Conservation (phyloP, 1,284 basidiomycete species). For the Gymnopus androsaceus region DNA sequence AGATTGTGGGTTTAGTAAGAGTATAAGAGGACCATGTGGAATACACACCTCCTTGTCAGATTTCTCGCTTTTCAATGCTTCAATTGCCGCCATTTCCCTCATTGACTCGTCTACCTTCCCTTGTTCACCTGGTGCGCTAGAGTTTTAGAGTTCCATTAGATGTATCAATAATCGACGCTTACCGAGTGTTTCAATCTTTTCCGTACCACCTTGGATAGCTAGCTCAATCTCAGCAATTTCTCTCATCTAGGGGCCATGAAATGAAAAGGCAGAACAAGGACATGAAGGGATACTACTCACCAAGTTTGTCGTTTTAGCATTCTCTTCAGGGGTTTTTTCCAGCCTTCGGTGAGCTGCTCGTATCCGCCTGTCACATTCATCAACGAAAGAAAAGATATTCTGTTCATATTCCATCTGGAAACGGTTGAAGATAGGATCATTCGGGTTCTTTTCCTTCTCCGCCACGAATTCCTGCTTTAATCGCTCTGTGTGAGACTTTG, state of each 20-base stretch:
- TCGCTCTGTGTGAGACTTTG: slow-evolving; percentile 94
- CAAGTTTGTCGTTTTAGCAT: slow-evolving; percentile 96
- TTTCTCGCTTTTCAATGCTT: slow-evolving; percentile 96
- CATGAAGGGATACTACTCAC: slow-evolving; percentile 41
- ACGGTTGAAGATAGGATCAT: slow-evolving; percentile 76
- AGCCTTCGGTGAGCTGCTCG: slow-evolving; percentile 90
- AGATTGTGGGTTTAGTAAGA: slow-evolving; percentile 21
- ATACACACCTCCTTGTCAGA: slow-evolving; percentile 85
- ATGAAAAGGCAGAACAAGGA: not conserved
- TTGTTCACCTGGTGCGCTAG: slow-evolving; percentile 71
- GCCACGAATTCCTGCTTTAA: slow-evolving; percentile 91
- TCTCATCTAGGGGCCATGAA: slow-evolving; percentile 70
- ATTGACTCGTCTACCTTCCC: slow-evolving; percentile 99
- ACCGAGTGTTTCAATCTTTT: slow-evolving; percentile 96
- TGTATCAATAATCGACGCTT: slow-evolving; percentile 29
- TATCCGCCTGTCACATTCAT: slow-evolving; percentile 97
- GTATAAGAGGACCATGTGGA: slow-evolving; percentile 16
- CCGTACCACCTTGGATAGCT: slow-evolving; percentile 96
- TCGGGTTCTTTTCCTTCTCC: slow-evolving; percentile 73
- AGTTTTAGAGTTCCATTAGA: slow-evolving; percentile 22
- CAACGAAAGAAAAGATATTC: slow-evolving; percentile 94
- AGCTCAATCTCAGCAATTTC: slow-evolving; percentile 99
- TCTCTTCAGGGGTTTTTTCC: slow-evolving; percentile 99
- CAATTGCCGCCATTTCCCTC: slow-evolving; percentile 95
- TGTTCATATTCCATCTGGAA: slow-evolving; percentile 95